These are phyloP conservation scores for Suillus bovinus DNA, from an alignment of 768 basidiomycete genomes.

Conservation along the genomic window DNA sequence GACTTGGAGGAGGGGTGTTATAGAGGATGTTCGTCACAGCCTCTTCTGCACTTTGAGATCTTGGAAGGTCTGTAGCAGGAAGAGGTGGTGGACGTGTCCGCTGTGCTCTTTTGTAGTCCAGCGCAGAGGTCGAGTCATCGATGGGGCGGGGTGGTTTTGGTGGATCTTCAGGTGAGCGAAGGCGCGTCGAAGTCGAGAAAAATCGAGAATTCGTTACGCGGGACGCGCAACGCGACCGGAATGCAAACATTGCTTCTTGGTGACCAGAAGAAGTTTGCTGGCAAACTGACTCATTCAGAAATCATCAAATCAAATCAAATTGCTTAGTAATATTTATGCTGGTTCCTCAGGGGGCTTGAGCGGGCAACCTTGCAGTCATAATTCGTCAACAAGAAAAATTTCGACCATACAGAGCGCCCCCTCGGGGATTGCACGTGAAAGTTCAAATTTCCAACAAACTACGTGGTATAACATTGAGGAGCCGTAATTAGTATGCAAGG, in stretches of 20 bases:
- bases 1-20: constrained; percentile 89
- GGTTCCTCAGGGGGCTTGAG: background rate
- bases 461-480: background rate
- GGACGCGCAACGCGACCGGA: constrained; percentile 21
- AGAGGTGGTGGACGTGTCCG: constrained; percentile 77
- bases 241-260: constrained; percentile 13
- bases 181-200: constrained; percentile 21
- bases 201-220: constrained; percentile 21
- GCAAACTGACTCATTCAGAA: background rate
- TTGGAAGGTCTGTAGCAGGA: constrained; percentile 82
- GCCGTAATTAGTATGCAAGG: background rate
- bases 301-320: background rate
- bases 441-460: background rate
- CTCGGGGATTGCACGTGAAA: background rate
- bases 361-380: background rate
- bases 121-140: constrained; percentile 91
- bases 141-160: constrained; percentile 79
- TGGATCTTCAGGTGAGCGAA: constrained; percentile 29
- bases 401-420: background rate
- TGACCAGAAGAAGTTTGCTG: background rate
- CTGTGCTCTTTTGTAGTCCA: constrained; percentile 86
- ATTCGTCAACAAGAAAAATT: background rate
- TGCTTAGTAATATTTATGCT: background rate
- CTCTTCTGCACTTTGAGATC: constrained; percentile 85
- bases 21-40: constrained; percentile 98